Percentiles rank a stretch among this genome's conserved stretches.
Evolutionary conservation across 106 monocot species (phyloP).

Genomic region (Dendrobium catenatum): DNA sequence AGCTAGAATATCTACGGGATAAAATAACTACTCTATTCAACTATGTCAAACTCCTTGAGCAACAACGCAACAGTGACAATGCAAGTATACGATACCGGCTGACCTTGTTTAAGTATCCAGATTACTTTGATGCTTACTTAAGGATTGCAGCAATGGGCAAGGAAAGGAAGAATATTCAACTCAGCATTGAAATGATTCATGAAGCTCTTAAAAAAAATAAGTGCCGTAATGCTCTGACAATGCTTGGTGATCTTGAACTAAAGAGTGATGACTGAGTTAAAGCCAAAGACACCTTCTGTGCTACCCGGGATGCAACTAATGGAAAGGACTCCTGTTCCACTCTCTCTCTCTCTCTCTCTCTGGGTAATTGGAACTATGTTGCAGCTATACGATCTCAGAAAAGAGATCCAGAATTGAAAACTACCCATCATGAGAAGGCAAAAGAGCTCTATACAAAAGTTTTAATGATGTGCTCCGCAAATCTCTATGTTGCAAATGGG

Average conservation of each 20-base stretch:
- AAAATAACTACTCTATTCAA: slow-evolving; percentile 91
- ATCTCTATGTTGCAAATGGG: slow-evolving; percentile 97
- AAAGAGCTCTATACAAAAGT: slow-evolving; percentile 25
- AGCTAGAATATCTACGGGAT: slow-evolving; percentile 70
- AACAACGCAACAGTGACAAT: slow-evolving; percentile 56
- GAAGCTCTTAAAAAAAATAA: slow-evolving; percentile 93
- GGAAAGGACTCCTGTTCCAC: slow-evolving; percentile 91
- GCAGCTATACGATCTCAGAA: too few relatives aligned
- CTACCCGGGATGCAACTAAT: slow-evolving; percentile 82
- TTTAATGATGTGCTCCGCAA: slow-evolving; percentile 58
- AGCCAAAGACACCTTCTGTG: slow-evolving; percentile 86
- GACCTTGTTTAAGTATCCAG: slow-evolving; percentile 90
- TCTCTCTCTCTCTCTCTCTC: slow-evolving; percentile 42
- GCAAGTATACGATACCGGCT: slow-evolving; percentile 68
- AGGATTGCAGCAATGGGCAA: slow-evolving; percentile 89
- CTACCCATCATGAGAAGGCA: too few relatives aligned
- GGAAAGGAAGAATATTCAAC: slow-evolving; percentile 63
- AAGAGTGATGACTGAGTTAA: slow-evolving; percentile 91
- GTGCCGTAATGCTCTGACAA: slow-evolving; percentile 76
- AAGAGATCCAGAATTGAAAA: too few relatives aligned
- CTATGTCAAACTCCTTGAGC: slow-evolving; percentile 81
- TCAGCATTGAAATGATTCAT: slow-evolving; percentile 77
- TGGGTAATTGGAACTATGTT: slow-evolving; percentile 11
- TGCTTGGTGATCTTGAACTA: slow-evolving; percentile 90
- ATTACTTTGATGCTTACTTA: slow-evolving; percentile 88